These are phyloP conservation scores for Hemileccinum impolitum DNA, from an alignment of 768 basidiomycete species.

Conservation along the genomic window DNA sequence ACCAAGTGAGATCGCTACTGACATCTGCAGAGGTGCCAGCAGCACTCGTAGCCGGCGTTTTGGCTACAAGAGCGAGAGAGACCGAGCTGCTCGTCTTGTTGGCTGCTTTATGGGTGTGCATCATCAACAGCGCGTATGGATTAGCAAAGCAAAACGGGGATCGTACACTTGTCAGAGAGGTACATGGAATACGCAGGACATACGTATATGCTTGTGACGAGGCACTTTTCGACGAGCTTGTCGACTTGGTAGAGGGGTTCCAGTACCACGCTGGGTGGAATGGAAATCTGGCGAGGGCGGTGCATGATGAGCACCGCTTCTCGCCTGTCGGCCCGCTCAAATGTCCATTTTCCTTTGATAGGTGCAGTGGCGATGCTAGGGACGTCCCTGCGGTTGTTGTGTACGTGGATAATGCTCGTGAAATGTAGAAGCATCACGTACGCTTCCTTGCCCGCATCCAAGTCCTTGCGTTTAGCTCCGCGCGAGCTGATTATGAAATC, in stretches of 20 bases:
- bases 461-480: slow-evolving; percentile 12
- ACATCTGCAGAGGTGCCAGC: not conserved
- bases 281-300: slow-evolving; percentile 19
- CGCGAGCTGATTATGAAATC: slow-evolving; percentile 23
- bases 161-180: slow-evolving; percentile 24
- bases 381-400: slow-evolving; percentile 4
- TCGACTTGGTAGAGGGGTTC: slow-evolving; percentile 24
- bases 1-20: slow-evolving; percentile 14
- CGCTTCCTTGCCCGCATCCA: slow-evolving; percentile 15
- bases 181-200: slow-evolving; percentile 35
- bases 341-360: slow-evolving; percentile 32
- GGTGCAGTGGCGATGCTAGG: slow-evolving; percentile 23
- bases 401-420: not conserved
- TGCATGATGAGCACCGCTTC: slow-evolving; percentile 34
- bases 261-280: slow-evolving; percentile 22
- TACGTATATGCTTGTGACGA: slow-evolving; percentile 30
- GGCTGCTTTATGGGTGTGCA: slow-evolving; percentile 7
- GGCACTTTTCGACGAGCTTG: slow-evolving; percentile 25
- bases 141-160: not conserved
- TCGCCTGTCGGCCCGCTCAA: slow-evolving; percentile 20
- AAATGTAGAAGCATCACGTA: slow-evolving; percentile 6
- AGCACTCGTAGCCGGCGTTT: slow-evolving; percentile 1
- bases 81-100: slow-evolving; percentile 10
- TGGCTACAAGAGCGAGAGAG: slow-evolving; percentile 20
- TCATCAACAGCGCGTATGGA: not conserved